Evolutionary conservation across 2,329 filamentous ascomycete species (phyloP).

Genomic region (Talaromyces sp.): DNA sequence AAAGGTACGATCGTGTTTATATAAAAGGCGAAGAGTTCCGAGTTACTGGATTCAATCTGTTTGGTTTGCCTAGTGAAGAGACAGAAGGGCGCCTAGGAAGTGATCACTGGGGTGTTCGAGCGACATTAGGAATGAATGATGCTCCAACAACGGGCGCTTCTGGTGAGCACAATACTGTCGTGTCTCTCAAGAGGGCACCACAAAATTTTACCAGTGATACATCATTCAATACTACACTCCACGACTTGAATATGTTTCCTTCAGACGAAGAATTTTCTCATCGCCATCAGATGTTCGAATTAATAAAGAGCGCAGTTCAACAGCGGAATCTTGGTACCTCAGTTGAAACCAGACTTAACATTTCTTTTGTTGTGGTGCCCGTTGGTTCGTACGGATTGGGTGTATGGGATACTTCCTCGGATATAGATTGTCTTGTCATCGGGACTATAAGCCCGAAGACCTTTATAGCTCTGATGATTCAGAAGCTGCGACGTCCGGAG

Average conservation of each 20-base stretch:
- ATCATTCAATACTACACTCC: neutral
- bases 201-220: neutral
- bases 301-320: slow-evolving; percentile 1
- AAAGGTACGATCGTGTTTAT: slow-evolving; percentile 64
- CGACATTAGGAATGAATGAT: neutral
- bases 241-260: slow-evolving; percentile 9
- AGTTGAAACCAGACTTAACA: slow-evolving; percentile 19
- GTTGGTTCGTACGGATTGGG: slow-evolving; percentile 66
- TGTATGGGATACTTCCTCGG: slow-evolving; percentile 59
- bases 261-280: slow-evolving; percentile 3
- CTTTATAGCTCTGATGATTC: slow-evolving; percentile 59
- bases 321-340: slow-evolving; percentile 25
- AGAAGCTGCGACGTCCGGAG: slow-evolving; percentile 51
- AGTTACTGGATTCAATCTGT: slow-evolving; percentile 54
- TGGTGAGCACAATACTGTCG: neutral
- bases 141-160: neutral
- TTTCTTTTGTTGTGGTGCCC: slow-evolving; percentile 53
- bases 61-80: slow-evolving; percentile 41
- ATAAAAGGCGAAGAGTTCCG: slow-evolving; percentile 43
- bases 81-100: neutral
- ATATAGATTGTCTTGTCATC: slow-evolving; percentile 65
- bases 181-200: slow-evolving; percentile 19
- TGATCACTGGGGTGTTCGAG: slow-evolving; percentile 1
- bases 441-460: slow-evolving; percentile 58
- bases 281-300: slow-evolving; percentile 11